These are phyloP conservation scores for Kokia cookei DNA, from an alignment of 441 rosid species.

Conservation along the genomic window DNA sequence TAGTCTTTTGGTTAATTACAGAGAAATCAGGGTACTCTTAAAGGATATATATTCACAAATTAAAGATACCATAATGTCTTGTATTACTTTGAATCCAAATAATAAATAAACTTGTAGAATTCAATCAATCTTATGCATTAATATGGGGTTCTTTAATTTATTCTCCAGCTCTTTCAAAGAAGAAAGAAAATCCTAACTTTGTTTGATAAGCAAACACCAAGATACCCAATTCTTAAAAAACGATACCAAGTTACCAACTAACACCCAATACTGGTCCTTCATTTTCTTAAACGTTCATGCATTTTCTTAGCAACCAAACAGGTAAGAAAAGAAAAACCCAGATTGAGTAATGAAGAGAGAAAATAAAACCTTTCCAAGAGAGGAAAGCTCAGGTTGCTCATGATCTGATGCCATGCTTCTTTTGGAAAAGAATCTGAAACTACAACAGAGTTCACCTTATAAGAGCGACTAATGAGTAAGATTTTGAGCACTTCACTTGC, in stretches of 20 bases:
- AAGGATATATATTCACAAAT: neutral
- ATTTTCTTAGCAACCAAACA: slow-evolving; percentile 10
- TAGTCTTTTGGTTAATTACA: neutral
- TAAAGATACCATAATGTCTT: neutral
- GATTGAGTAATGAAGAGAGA: neutral
- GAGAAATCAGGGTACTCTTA: neutral
- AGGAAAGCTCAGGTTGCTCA: slow-evolving; percentile 40
- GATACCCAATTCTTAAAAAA: neutral
- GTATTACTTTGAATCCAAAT: neutral
- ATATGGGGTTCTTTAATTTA: neutral
- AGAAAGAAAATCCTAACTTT: neutral
- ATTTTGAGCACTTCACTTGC: neutral
- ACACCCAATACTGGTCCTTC: neutral
- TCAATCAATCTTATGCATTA: neutral
- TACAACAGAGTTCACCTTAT: neutral
- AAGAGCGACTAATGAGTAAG: neutral
- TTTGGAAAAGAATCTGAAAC: neutral
- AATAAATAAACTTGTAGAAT: neutral
- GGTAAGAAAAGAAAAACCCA: neutral
- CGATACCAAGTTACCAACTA: neutral
- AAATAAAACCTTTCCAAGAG: slow-evolving; percentile 46
- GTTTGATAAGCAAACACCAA: neutral
- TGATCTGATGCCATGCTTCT: slow-evolving; percentile 54
- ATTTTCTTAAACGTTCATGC: neutral
- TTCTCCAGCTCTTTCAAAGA: neutral